A percentile compares a stretch with the other conserved stretches of the same genome.
Evolutionary conservation across 495 filamentous ascomycete genomes (phyloP).

Genomic region (Hypomontagnella submonticulosa): DNA sequence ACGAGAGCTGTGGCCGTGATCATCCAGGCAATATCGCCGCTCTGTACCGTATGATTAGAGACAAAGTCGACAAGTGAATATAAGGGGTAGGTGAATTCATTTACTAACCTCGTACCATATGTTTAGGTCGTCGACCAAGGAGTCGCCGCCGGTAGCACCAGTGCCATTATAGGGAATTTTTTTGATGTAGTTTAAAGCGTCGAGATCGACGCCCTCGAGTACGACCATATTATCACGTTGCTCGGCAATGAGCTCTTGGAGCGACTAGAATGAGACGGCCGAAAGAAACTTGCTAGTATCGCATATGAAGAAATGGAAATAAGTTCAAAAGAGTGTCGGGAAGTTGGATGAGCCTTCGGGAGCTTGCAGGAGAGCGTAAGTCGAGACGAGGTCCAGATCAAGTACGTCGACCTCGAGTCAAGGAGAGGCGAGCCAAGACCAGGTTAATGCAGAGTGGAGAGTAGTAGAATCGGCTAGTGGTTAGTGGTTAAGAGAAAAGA

Average conservation of each 20-base stretch:
- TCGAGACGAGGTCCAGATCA: constrained; percentile 37
- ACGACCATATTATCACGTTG: constrained; percentile 47
- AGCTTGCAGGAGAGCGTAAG: constrained; percentile 4
- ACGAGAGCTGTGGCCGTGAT: constrained; percentile 89
- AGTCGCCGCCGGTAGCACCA: constrained; percentile 75
- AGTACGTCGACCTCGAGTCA: constrained; percentile 26
- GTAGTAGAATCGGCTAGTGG: constrained; percentile 15
- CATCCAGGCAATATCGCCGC: constrained; percentile 93
- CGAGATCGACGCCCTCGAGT: constrained; percentile 52
- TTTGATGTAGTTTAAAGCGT: constrained; percentile 59
- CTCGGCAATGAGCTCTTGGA: constrained; percentile 17
- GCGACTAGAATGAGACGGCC: constrained; percentile 12
- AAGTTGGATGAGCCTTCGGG: constrained; percentile 35
- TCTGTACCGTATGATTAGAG: constrained; percentile 55
- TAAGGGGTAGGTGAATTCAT: not conserved
- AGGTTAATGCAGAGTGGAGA: constrained; percentile 24
- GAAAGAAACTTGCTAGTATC: constrained; percentile 12
- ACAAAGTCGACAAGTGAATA: not conserved
- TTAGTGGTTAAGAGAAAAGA: constrained; percentile 27
- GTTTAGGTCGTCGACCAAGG: constrained; percentile 78
- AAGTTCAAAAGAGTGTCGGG: constrained; percentile 36
- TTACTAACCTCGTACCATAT: constrained; percentile 79
- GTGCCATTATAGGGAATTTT: constrained; percentile 73
- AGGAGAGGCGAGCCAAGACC: constrained; percentile 9
- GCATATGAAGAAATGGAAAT: constrained; percentile 26